Conservation (phyloP, 2,329 filamentous ascomycete species). For the Verticillium longisporum region DNA sequence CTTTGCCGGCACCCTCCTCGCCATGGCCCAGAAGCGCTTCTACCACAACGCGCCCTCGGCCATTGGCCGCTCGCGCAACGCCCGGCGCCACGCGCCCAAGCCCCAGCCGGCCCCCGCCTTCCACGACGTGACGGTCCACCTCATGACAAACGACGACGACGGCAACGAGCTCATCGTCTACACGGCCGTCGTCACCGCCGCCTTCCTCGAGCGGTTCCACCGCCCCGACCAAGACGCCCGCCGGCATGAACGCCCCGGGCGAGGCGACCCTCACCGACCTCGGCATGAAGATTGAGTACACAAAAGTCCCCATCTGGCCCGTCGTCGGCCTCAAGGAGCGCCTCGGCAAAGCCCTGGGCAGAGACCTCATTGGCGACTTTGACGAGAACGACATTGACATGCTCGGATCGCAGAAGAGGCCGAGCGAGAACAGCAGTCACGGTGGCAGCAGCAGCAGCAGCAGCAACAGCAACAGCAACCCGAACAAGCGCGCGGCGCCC, state of each 20-base stretch:
- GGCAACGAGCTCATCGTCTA: slow-evolving; percentile 47
- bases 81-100: not conserved
- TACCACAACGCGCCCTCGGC: slow-evolving; percentile 23
- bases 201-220: slow-evolving; percentile 45
- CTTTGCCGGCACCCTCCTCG: slow-evolving; percentile 44
- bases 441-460: too few species aligned
- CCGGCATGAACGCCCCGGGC: not conserved
- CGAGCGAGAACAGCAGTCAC: not conserved
- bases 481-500: not conserved
- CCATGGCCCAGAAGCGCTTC: slow-evolving; percentile 50
- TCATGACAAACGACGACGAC: slow-evolving; percentile 44
- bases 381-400: slow-evolving; percentile 34
- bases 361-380: slow-evolving; percentile 38
- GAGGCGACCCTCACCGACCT: slow-evolving; percentile 6
- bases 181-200: slow-evolving; percentile 37
- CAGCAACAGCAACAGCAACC: not conserved
- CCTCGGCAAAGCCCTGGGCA: slow-evolving; percentile 44
- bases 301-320: slow-evolving; percentile 46
- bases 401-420: slow-evolving; percentile 31
- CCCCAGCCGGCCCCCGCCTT: slow-evolving; percentile 24
- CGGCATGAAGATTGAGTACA: slow-evolving; percentile 39
- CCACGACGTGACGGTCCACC: slow-evolving; percentile 39
- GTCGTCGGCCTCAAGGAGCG: slow-evolving; percentile 48
- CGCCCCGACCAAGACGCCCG: slow-evolving; percentile 28
- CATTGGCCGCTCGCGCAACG: not conserved